Evolutionary conservation across 306 rosid species (phyloP).

Genomic region (Trifolium fragiferum): DNA sequence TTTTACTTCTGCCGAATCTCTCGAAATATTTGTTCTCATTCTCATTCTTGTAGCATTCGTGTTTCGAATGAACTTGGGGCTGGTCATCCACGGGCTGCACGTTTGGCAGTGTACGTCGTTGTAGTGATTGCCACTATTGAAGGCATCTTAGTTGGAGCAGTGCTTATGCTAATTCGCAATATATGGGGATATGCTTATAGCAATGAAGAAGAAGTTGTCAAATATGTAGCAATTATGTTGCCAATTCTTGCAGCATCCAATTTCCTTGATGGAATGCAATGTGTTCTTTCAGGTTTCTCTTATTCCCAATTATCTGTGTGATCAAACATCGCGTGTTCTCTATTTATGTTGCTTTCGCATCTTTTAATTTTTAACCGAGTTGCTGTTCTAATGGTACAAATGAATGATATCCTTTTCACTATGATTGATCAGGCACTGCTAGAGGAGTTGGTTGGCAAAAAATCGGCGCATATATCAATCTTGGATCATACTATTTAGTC

Average conservation of each 20-base stretch:
- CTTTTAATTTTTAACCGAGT: too few species aligned
- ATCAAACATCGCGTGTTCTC: too few species aligned
- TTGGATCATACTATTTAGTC: conserved; percentile 71
- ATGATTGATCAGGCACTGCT: conserved; percentile 62
- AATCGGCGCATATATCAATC: conserved; percentile 77
- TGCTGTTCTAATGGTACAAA: not conserved
- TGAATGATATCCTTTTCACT: not conserved
- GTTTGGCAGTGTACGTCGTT: conserved; percentile 46
- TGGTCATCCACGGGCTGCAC: conserved; percentile 44
- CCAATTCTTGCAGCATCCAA: conserved; percentile 69
- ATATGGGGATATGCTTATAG: conserved; percentile 79
- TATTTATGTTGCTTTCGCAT: too few species aligned
- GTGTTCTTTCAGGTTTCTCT: conserved; percentile 72
- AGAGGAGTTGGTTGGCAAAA: conserved; percentile 94
- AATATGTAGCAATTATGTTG: conserved; percentile 63
- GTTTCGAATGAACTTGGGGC: conserved; percentile 54
- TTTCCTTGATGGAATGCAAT: conserved; percentile 76
- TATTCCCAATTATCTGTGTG: not conserved
- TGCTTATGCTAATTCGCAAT: conserved; percentile 61
- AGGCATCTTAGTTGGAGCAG: conserved; percentile 50
- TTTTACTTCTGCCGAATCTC: not conserved
- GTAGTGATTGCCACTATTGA: conserved; percentile 38
- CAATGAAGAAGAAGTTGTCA: conserved; percentile 63
- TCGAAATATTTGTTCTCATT: not conserved
- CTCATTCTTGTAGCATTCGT: conserved; percentile 55